These are phyloP conservation scores for Astrocystis sublimbata DNA, from an alignment of 495 filamentous ascomycete genomes.

Conservation along the genomic window DNA sequence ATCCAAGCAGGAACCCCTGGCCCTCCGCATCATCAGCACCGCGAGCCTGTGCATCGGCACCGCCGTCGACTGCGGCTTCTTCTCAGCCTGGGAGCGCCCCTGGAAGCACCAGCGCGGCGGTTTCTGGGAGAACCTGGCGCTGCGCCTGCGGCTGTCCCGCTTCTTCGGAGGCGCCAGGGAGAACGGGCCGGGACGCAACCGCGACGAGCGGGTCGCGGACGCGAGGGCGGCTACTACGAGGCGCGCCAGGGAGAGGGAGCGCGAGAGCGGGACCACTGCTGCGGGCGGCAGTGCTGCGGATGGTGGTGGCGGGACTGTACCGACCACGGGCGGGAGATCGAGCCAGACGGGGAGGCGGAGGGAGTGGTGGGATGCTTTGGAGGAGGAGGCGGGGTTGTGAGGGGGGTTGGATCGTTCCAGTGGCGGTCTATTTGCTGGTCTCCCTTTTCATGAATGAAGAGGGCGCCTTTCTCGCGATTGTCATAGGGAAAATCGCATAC, in stretches of 20 bases:
- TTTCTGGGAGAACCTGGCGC: slow-evolving; percentile 38
- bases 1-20: slow-evolving; percentile 39
- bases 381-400: slow-evolving; percentile 22
- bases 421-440: too few species aligned
- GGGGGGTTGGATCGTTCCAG: background rate
- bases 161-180: slow-evolving; percentile 11
- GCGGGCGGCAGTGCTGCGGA: background rate
- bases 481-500: too few species aligned
- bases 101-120: slow-evolving; percentile 62
- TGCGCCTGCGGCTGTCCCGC: slow-evolving; percentile 19
- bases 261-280: background rate
- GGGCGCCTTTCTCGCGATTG: too few species aligned
- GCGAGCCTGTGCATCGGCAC: slow-evolving; percentile 62
- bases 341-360: slow-evolving; percentile 21
- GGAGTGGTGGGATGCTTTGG: slow-evolving; percentile 41
- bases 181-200: slow-evolving; percentile 34
- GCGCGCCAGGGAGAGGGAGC: slow-evolving; percentile 40
- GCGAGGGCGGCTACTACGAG: slow-evolving; percentile 44
- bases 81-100: slow-evolving; percentile 65
- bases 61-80: slow-evolving; percentile 66
- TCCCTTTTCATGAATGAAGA: too few species aligned
- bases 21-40: slow-evolving; percentile 55
- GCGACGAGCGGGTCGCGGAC: slow-evolving; percentile 50
- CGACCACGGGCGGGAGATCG: slow-evolving; percentile 22
- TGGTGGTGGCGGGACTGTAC: background rate